These are phyloP conservation scores for Magnusiomyces fungicola DNA, from an alignment of 1,139 yeast species.

Conservation along the genomic window DNA sequence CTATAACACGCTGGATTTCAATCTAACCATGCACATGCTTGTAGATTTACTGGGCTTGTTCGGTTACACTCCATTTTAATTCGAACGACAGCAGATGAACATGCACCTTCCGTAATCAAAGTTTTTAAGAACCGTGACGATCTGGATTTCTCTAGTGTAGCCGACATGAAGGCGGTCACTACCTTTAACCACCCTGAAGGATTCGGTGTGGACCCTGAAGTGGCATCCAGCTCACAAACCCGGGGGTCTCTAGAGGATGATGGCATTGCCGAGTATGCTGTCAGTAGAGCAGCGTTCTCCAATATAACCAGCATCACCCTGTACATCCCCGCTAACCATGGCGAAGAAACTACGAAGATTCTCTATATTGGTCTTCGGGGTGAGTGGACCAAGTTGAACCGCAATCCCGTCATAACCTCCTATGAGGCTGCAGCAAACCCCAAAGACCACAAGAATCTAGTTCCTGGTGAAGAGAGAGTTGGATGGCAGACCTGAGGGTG, in stretches of 20 bases:
- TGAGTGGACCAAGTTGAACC: conserved; percentile 49
- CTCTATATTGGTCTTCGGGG: conserved; percentile 80
- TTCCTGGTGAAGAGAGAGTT: conserved; percentile 29
- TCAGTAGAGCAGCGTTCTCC: conserved; percentile 69
- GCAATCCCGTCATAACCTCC: conserved; percentile 64
- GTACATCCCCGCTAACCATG: conserved; percentile 59
- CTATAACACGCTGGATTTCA: not conserved
- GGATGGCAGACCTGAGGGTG: conserved; percentile 4
- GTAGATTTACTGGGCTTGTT: conserved; percentile 57
- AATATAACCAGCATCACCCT: conserved; percentile 63
- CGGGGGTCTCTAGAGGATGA: conserved; percentile 31
- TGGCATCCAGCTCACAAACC: conserved; percentile 18
- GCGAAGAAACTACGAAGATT: conserved; percentile 53
- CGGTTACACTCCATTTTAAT: conserved; percentile 67
- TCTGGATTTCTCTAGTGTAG: conserved; percentile 64
- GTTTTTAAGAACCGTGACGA: conserved; percentile 63
- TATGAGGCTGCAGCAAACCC: conserved; percentile 95
- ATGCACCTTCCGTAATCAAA: conserved; percentile 63
- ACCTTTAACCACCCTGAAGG: conserved; percentile 56
- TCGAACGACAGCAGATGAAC: conserved; percentile 53
- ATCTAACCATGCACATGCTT: not conserved
- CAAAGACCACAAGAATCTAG: conserved; percentile 63
- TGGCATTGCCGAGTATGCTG: conserved; percentile 73
- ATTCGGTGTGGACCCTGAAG: conserved; percentile 30
- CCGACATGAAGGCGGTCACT: conserved; percentile 44